Base-by-base conservation (phyloP, 2,329 filamentous ascomycete genomes). In the Aspergillus ustus region DNA sequence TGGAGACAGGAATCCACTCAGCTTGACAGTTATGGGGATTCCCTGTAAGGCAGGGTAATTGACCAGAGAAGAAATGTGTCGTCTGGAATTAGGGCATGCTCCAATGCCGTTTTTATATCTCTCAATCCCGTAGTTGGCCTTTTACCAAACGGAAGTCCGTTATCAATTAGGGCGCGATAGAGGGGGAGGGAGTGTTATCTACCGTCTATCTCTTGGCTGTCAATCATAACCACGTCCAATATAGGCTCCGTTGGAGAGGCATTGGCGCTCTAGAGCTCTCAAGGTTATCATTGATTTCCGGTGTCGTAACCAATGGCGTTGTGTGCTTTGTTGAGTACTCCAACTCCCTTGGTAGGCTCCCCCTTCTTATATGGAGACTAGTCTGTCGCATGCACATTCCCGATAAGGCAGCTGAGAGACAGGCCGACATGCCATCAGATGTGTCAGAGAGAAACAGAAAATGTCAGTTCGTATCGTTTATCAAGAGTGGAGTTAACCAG, bases 181-280 rank as follows among this genome's bases (percentile, higher is more conserved):
- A 50, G 46, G 28, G 40, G 29, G 8, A 28, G 25, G 7, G 34
- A 9, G 13, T 46, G 52, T 52, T 60, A 60, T 60, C 59, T 60
- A 20, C 45, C 2, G 8, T n/a, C 45, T 56, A 60, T 56, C 52
- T 60, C 52, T 60, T 60, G 52, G 59, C 59, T 34, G 52, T 56
- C 46, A 40, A 60, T 52, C 52, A 40, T 44, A 13, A 49, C 53
- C 25, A 4, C 5, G 48, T 56, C 17, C 13, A 31, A 29, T 19
- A 45, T 55, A 40, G 52, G 4, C n/a, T 50, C 15, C n/a, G 11
- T 29, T 53, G 19, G 31, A 46, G 34, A 31, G 25, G n/a, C n/a
- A n/a, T n/a, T n/a, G n/a, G n/a, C n/a, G n/a, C n/a, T n/a, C n/a
- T n/a, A 46, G 34, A 31, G 25, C 7, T 48, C 31, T 49, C 29